Percentiles rank a stretch among this genome's conserved stretches.
These are phyloP conservation scores for Russula earlei DNA, from an alignment of 768 basidiomycete genomes.

Conservation along the genomic window DNA sequence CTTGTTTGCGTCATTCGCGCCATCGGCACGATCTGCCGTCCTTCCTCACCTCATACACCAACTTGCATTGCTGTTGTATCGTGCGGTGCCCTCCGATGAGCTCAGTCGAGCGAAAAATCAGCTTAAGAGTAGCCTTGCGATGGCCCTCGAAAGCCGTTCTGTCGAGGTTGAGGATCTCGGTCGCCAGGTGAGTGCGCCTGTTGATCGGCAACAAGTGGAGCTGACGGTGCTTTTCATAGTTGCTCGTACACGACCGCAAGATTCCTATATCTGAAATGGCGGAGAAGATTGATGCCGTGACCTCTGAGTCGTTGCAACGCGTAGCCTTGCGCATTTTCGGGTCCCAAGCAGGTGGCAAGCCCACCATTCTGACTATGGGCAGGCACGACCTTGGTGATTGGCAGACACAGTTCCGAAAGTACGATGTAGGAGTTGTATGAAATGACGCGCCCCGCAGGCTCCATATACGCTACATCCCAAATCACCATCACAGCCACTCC, in stretches of 20 bases:
- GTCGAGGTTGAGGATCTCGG: conserved; percentile 87
- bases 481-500: background rate
- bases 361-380: conserved; percentile 81
- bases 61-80: conserved; percentile 70
- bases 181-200: conserved; percentile 52
- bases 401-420: conserved; percentile 53
- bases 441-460: background rate
- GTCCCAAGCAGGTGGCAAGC: conserved; percentile 46
- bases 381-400: conserved; percentile 67
- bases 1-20: conserved; percentile 77
- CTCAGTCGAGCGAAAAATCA: conserved; percentile 89
- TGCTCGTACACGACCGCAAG: conserved; percentile 80
- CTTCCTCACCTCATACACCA: conserved; percentile 83
- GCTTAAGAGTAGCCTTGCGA: conserved; percentile 84
- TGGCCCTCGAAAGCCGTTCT: conserved; percentile 85
- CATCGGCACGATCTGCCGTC: conserved; percentile 48
- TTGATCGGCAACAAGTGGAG: background rate
- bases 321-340: conserved; percentile 75
- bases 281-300: conserved; percentile 70
- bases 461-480: background rate
- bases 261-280: conserved; percentile 89
- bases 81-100: conserved; percentile 55
- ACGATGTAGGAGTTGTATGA: conserved; percentile 41
- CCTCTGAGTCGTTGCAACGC: conserved; percentile 55
- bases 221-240: conserved; percentile 31